These are phyloP conservation scores for Cercospora nicotianae DNA, from an alignment of 2,329 filamentous ascomycete species.

Conservation along the genomic window DNA sequence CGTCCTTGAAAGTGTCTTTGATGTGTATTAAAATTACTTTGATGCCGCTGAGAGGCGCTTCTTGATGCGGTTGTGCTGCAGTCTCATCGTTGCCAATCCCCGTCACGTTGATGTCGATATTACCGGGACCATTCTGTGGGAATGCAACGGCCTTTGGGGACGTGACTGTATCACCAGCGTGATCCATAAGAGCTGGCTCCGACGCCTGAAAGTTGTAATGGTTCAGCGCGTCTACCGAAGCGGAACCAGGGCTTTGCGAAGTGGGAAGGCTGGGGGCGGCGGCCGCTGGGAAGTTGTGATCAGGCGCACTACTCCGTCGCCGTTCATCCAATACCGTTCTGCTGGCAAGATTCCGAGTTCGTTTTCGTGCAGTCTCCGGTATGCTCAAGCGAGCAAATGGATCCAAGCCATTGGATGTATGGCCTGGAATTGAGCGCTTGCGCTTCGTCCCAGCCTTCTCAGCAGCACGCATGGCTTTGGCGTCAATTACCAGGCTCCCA, in stretches of 20 bases:
- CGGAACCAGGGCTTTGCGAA: constrained; percentile 17
- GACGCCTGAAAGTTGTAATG: constrained; percentile 21
- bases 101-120: constrained; percentile 7
- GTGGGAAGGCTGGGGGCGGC: constrained; percentile 4
- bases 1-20: constrained; percentile 76
- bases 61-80: not conserved
- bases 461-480: constrained; percentile 38
- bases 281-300: constrained; percentile 1
- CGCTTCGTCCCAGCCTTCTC: constrained; percentile 58
- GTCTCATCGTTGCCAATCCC: constrained; percentile 2
- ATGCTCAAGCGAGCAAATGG: constrained; percentile 27
- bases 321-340: constrained; percentile 24
- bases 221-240: constrained; percentile 19
- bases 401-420: constrained; percentile 42
- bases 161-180: constrained; percentile 1
- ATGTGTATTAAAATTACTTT: constrained; percentile 89
- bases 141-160: constrained; percentile 28
- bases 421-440: constrained; percentile 52
- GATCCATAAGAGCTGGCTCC: not conserved
- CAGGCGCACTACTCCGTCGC: constrained; percentile 25
- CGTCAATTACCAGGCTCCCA: constrained; percentile 67
- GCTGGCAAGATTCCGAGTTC: constrained; percentile 37
- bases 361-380: constrained; percentile 34
- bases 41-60: constrained; percentile 65
- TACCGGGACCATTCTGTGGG: constrained; percentile 6